phyloP scores from a whole-genome alignment of 805 yeast genomes.

The Wickerhamiella galacta region DNA sequence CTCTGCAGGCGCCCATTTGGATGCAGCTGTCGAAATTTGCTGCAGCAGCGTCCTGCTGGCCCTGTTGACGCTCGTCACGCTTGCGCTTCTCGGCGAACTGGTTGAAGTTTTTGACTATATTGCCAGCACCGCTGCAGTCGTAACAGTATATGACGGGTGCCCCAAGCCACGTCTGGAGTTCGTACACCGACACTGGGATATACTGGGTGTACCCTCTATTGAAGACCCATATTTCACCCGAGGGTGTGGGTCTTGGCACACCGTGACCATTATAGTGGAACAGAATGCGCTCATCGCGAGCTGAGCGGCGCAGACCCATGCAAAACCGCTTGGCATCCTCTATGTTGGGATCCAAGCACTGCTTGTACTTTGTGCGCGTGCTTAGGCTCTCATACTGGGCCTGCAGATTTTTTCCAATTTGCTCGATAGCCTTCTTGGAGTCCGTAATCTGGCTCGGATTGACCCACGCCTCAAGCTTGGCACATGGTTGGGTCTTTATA shows the following conservation, averaged over 20 bases:
- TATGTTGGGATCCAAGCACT: slow-evolving; percentile 82
- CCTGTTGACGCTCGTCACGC: slow-evolving; percentile 32
- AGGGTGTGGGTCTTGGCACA: slow-evolving; percentile 89
- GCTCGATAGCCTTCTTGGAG: slow-evolving; percentile 78
- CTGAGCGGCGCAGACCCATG: slow-evolving; percentile 70
- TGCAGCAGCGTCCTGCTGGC: slow-evolving; percentile 33
- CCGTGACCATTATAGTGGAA: slow-evolving; percentile 98
- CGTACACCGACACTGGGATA: slow-evolving; percentile 90
- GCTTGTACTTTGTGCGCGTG: slow-evolving; percentile 75
- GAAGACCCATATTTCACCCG: slow-evolving; percentile 97
- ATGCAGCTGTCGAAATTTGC: slow-evolving; percentile 68
- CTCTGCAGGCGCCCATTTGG: slow-evolving; percentile 82
- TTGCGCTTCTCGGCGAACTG: slow-evolving; percentile 79
- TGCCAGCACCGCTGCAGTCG: slow-evolving; percentile 91
- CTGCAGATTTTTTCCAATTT: slow-evolving; percentile 77
- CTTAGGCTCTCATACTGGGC: slow-evolving; percentile 79
- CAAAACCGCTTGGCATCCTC: slow-evolving; percentile 90
- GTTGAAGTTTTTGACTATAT: slow-evolving; percentile 76
- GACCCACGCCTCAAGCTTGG: slow-evolving; percentile 82
- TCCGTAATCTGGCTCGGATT: slow-evolving; percentile 73
- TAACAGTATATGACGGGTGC: slow-evolving; percentile 93
- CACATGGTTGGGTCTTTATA: slow-evolving; percentile 82
- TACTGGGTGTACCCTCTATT: slow-evolving; percentile 94
- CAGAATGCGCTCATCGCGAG: slow-evolving; percentile 81
- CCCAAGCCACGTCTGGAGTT: slow-evolving; percentile 91